Base-by-base conservation (phyloP, 2,329 filamentous ascomycete genomes). In the Ceratocystis variospora region DNA sequence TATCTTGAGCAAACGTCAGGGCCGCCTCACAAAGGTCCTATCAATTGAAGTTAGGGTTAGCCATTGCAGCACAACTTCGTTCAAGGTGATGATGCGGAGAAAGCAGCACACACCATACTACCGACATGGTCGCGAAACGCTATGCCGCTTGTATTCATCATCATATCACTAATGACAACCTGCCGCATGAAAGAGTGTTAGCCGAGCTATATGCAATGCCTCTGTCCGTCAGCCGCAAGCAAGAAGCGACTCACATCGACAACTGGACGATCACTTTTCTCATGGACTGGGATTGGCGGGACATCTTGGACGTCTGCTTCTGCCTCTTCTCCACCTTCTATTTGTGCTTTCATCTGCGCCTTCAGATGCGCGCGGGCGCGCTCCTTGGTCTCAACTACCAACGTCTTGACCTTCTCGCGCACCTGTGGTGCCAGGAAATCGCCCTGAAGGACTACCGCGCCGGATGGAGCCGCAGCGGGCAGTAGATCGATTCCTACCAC, bases 61-160 rank as follows among this genome's bases (percentile, higher is more conserved):
- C 17, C 61, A 44, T 6, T 8, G 10, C 41, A 31, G 5, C 17
- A 7, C 7, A 55, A 61, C 44, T 55, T 41, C 31, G 45, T 41
- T 68, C 46, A 59, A 25, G 66, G 31, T n/a, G 53, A 62, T 22
- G 15, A 62, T 22, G 15, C 4, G 19, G 12, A 17, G 5, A 37
- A 5, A 3, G 61, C n/a, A 61, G 22, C 25, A 74, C 87, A 74
- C 77, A 96, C 93, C 90, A 99, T 97, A 77, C 91, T 96, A 37
- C 90, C 89, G 8, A 86, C 87, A 76, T 99, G 94, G 76, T 99
- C 94, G 70, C 86, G 85, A 73, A 96, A 94, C 22, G 77, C 77
- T 72, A 90, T 88, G 66, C 94, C 94, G 77, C 89, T 96, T 72
- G 93, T 96, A 77, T 99, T 99, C 91, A 96, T 96, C 87, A 99